These are phyloP conservation scores for Cadophora gregata DNA, from an alignment of 2,329 filamentous ascomycete genomes.

Conservation along the genomic window DNA sequence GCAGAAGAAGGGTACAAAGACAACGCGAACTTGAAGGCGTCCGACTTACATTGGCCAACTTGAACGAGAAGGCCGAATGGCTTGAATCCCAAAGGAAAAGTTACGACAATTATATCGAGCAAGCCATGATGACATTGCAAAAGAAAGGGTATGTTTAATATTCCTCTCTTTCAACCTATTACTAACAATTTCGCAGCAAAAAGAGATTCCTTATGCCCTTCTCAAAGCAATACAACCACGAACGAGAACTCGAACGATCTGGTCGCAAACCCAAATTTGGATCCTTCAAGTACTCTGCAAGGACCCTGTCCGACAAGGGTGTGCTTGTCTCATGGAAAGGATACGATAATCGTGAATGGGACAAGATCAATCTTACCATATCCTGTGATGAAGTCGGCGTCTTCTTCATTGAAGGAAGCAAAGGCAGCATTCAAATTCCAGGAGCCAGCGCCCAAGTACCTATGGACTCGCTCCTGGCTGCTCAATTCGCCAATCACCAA, in stretches of 20 bases:
- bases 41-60: constrained; percentile 72
- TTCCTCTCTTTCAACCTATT: neutral
- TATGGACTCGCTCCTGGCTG: constrained; percentile 92
- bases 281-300: constrained; percentile 94
- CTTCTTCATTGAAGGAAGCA: constrained; percentile 89
- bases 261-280: constrained; percentile 97
- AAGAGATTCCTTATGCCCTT: constrained; percentile 95
- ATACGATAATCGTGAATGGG: constrained; percentile 82
- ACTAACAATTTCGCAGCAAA: constrained; percentile 59
- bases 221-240: constrained; percentile 98
- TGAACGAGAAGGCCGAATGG: constrained; percentile 88
- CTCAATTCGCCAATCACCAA: constrained; percentile 96
- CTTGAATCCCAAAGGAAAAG: constrained; percentile 95
- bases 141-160: constrained; percentile 77
- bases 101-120: constrained; percentile 99
- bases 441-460: constrained; percentile 88
- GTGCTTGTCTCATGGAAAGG: constrained; percentile 92
- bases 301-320: constrained; percentile 88
- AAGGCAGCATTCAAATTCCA: constrained; percentile 93
- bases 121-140: constrained; percentile 95
- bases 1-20: constrained; percentile 87
- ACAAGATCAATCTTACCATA: constrained; percentile 92
- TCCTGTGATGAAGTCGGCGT: constrained; percentile 92
- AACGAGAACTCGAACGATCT: constrained; percentile 89
- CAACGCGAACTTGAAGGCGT: constrained; percentile 90